Percentiles rank a stretch among this genome's conserved stretches.
Conservation (phyloP, 129 eudicot genomes). For the Helianthus tuberosus region DNA sequence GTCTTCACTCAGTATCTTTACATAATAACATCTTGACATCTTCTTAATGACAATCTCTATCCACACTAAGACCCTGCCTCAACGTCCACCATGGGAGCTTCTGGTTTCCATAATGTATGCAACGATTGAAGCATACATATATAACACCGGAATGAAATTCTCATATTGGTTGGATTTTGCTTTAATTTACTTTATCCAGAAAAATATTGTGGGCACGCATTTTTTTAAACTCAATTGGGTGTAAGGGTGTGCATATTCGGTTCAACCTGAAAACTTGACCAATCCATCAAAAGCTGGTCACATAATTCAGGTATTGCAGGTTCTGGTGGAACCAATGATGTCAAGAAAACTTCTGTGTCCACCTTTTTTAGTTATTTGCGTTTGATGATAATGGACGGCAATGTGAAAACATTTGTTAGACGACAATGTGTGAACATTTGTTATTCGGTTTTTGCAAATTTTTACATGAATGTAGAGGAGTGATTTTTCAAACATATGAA, state of each 20-base stretch:
- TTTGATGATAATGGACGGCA: not conserved
- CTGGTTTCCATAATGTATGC: not conserved
- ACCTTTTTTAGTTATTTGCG: not conserved
- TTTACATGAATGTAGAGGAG: too few relatives aligned
- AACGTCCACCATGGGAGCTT: not conserved
- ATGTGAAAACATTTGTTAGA: not conserved
- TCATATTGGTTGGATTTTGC: not conserved
- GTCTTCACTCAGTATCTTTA: not conserved
- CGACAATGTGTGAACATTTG: not conserved
- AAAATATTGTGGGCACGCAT: not conserved
- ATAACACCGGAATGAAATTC: not conserved
- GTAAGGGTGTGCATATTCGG: not conserved
- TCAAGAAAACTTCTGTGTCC: not conserved
- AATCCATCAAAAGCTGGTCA: not conserved
- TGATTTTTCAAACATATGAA: too few relatives aligned
- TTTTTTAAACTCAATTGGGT: not conserved
- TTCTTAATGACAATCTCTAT: not conserved
- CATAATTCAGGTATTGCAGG: not conserved
- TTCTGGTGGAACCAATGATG: not conserved
- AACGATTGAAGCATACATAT: too few relatives aligned
- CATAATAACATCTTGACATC: not conserved
- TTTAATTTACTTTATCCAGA: not conserved
- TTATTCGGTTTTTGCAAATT: too few relatives aligned
- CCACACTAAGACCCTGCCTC: not conserved
- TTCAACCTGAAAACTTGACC: too few relatives aligned